These are phyloP conservation scores for Lactifluus volemus DNA, from an alignment of 768 basidiomycete species.

Conservation along the genomic window DNA sequence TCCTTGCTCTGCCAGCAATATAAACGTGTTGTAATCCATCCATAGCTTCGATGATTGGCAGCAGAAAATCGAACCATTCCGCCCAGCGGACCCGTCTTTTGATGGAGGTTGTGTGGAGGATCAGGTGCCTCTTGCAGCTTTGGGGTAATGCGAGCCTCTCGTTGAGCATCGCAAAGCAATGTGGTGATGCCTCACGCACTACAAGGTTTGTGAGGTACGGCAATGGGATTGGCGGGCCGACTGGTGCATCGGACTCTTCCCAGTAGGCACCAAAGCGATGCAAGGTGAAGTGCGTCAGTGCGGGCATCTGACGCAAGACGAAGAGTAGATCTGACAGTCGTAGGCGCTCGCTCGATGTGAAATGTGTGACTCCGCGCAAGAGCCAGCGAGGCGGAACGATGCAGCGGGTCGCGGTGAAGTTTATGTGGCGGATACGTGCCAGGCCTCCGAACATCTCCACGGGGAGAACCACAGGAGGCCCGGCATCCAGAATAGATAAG, in stretches of 20 bases:
- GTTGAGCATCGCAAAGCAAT: not conserved
- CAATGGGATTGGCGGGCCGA: not conserved
- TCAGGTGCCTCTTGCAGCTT: not conserved
- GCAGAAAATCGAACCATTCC: not conserved
- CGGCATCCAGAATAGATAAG: constrained; percentile 1
- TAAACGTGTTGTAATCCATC: constrained; percentile 5
- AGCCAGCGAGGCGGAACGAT: constrained; percentile 4
- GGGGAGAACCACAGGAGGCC: constrained; percentile 4
- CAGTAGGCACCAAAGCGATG: constrained; percentile 6
- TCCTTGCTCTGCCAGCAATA: constrained; percentile 3
- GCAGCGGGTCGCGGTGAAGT: constrained; percentile 3
- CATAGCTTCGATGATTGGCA: not conserved
- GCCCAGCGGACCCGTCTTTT: constrained; percentile 4
- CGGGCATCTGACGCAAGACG: constrained; percentile 9
- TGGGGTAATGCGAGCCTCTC: constrained; percentile 2
- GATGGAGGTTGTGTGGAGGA: not conserved
- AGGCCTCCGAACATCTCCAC: constrained; percentile 8
- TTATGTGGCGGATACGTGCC: constrained; percentile 3
- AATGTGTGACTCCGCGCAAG: constrained; percentile 9
- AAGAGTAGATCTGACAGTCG: not conserved
- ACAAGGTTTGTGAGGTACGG: constrained; percentile 1
- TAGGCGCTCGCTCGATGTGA: constrained; percentile 13
- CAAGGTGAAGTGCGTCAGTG: constrained; percentile 1
- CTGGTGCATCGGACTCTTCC: not conserved
- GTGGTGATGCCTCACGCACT: constrained; percentile 4